phyloP scores from a whole-genome alignment of 2,329 filamentous ascomycete species.

The Colletotrichum shisoi region DNA sequence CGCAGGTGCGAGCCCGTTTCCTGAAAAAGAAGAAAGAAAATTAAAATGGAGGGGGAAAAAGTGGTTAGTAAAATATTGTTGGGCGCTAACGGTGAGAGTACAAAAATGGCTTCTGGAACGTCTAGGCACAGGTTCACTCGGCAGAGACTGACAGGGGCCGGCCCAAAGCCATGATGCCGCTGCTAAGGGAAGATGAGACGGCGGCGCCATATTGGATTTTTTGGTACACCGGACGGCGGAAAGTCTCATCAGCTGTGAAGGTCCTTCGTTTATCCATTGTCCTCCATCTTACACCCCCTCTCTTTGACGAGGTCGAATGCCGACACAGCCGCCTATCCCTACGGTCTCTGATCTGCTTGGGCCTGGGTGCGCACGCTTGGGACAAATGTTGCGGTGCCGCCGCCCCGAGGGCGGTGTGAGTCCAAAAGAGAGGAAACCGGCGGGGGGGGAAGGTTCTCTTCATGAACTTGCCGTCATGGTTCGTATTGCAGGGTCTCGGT shows the following conservation, averaged over 20 bases:
- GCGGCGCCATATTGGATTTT: constrained; percentile 20
- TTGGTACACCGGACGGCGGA: not conserved
- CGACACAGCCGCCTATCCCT: not conserved
- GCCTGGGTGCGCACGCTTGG: not conserved
- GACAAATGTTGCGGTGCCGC: not conserved
- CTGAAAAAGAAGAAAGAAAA: not conserved
- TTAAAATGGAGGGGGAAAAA: not conserved
- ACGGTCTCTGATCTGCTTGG: constrained; percentile 3
- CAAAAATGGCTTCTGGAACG: constrained; percentile 21
- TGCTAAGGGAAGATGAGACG: constrained; percentile 33
- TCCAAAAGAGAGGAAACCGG: not conserved
- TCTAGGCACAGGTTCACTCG: not conserved
- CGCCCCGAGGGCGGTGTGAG: constrained; percentile 3
- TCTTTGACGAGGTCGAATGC: not conserved
- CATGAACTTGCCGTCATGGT: not conserved
- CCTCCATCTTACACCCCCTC: not conserved
- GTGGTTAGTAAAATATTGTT: not conserved
- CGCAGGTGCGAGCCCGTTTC: constrained; percentile 6
- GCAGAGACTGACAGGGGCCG: constrained; percentile 26
- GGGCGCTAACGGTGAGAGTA: constrained; percentile 15
- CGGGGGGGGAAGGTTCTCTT: not conserved
- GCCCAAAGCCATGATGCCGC: constrained; percentile 15
- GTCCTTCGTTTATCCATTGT: constrained; percentile 15
- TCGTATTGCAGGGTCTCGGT: not conserved
- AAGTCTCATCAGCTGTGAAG: not conserved